Evolutionary conservation across 208 protist genomes (phyloP), one percentile per base, ranked within the genome.

Genomic region (Zelonia costaricensis): DNA sequence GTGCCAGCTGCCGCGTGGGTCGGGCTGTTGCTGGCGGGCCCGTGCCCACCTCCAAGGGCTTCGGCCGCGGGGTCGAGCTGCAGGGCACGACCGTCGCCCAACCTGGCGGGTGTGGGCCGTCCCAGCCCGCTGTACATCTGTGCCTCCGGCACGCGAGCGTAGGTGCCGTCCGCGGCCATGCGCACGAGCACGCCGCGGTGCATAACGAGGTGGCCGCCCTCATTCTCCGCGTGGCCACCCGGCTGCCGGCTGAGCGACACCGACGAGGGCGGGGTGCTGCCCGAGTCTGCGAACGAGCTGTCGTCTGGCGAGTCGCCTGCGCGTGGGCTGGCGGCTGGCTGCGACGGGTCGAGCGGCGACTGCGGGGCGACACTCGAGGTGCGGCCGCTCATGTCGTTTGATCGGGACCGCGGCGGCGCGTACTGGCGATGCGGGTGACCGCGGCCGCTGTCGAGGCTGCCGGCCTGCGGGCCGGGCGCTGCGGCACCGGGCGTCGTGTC

Each of bases 131-230:
- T 35, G 38, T 1, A 20, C 28, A 33, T 15, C 13, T n/a, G 22
- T 15, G n/a, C 3, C 15, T 73, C 65, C 12, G 47, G 25, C 22
- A 67, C 76, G 10, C 47, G 44, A 2, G 46, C 58, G 49, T 35
- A 62, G 2, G 59, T 44, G 31, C 76, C 71, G 18, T 82, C 76
- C 0, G 44, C 16, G 0, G 61, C 63, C 28, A 78, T 59, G 28
- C 63, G 63, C 62, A 82, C 51, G 25, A 85, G 70, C 30, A 81
- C 69, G 23, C 79, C 79, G 8, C 63, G 74, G 27, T 75, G 74
- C 79, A 85, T 85, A n/a, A 85, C 66, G 47, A 78, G 72, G 7
- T 70, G 68, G 10, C 70, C 74, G 38, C 53, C 58, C 3, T 49
- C 55, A 23, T n/a, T 20, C 18, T 48, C n/a, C n/a, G 40, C 20